These are phyloP conservation scores for Taxawa tesnikishii DNA, from an alignment of 2,329 filamentous ascomycete genomes.

Conservation along the genomic window DNA sequence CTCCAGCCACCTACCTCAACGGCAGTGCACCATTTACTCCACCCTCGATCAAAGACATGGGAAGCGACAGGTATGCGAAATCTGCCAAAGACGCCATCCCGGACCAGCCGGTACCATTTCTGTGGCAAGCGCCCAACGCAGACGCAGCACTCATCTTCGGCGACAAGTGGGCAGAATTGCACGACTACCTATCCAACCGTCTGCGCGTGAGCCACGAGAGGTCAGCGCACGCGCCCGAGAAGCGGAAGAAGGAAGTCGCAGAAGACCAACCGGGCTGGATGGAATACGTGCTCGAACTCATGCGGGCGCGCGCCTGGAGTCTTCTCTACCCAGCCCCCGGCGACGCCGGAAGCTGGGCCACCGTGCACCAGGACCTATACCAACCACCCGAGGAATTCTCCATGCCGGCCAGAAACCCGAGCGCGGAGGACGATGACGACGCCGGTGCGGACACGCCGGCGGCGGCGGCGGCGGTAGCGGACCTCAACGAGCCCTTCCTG, in stretches of 20 bases:
- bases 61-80: slow-evolving; percentile 8
- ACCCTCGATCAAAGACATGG: slow-evolving; percentile 24
- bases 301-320: slow-evolving; percentile 63
- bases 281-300: slow-evolving; percentile 65
- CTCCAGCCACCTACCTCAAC: slow-evolving; percentile 53
- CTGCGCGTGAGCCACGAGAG: slow-evolving; percentile 27
- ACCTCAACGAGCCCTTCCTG: slow-evolving; percentile 23
- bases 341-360: slow-evolving; percentile 43
- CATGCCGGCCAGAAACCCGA: slow-evolving; percentile 1
- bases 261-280: slow-evolving; percentile 63
- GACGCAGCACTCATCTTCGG: slow-evolving; percentile 75
- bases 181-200: slow-evolving; percentile 61
- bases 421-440: not conserved
- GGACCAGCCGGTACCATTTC: slow-evolving; percentile 44
- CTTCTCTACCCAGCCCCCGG: slow-evolving; percentile 62
- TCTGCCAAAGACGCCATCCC: not conserved
- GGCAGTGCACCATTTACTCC: slow-evolving; percentile 43
- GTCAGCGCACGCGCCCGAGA: slow-evolving; percentile 12
- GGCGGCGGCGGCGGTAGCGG: slow-evolving; percentile 2
- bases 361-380: slow-evolving; percentile 65
- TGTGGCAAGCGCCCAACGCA: slow-evolving; percentile 77
- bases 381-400: slow-evolving; percentile 56
- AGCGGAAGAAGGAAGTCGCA: slow-evolving; percentile 44
- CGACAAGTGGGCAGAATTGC: slow-evolving; percentile 75
- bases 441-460: not conserved